A percentile compares a stretch with the other conserved stretches of the same genome.
phyloP scores from a whole-genome alignment of 2,329 filamentous ascomycete species.

The Rhynchosporium agropyri region DNA sequence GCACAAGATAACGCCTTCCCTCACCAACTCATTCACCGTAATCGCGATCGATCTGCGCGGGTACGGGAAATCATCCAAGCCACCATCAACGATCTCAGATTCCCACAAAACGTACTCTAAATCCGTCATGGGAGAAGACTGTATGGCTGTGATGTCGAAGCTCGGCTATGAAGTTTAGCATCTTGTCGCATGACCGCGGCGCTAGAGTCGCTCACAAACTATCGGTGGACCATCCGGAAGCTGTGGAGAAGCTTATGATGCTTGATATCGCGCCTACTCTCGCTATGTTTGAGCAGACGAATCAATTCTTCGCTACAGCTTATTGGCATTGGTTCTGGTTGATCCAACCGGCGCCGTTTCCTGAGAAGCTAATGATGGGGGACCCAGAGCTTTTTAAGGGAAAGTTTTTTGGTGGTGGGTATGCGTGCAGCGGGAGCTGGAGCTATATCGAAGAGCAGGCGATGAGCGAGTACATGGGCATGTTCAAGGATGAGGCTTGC shows the following conservation, averaged over 20 bases:
- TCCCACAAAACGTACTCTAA: slow-evolving; percentile 47
- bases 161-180: slow-evolving; percentile 49
- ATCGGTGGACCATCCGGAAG: slow-evolving; percentile 46
- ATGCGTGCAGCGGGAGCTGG: slow-evolving; percentile 43
- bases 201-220: slow-evolving; percentile 58
- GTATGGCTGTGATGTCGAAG: slow-evolving; percentile 49
- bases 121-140: slow-evolving; percentile 53
- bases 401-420: slow-evolving; percentile 40
- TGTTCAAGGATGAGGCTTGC: slow-evolving; percentile 43
- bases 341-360: slow-evolving; percentile 54
- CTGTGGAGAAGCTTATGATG: slow-evolving; percentile 46
- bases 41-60: slow-evolving; percentile 54
- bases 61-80: slow-evolving; percentile 55
- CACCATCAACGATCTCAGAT: slow-evolving; percentile 30
- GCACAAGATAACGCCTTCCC: slow-evolving; percentile 49
- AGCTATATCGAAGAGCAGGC: slow-evolving; percentile 39
- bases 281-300: slow-evolving; percentile 52
- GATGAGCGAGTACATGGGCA: slow-evolving; percentile 28
- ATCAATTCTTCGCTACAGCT: slow-evolving; percentile 48
- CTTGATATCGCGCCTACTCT: slow-evolving; percentile 59
- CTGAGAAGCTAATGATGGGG: slow-evolving; percentile 49
- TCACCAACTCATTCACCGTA: slow-evolving; percentile 47
- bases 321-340: slow-evolving; percentile 65
- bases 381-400: slow-evolving; percentile 47
- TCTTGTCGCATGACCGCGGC: slow-evolving; percentile 61